Conservation (phyloP, 352 stramenopile genomes). For the Phytophthora nicotianae region DNA sequence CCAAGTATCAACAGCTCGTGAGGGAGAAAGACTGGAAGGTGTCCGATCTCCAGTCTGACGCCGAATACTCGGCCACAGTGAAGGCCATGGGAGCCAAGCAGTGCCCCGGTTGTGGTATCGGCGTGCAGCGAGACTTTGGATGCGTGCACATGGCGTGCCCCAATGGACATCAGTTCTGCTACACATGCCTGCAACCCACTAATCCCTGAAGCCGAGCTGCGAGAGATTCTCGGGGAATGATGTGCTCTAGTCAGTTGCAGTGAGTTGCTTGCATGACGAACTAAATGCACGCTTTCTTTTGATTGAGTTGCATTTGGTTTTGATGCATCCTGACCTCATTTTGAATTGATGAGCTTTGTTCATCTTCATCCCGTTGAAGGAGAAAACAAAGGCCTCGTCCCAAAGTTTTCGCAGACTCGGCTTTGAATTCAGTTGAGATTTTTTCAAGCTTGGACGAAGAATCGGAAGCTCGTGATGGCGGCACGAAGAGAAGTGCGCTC, state of each 20-base stretch:
- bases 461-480: constrained; percentile 5
- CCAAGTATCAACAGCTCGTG: constrained; percentile 53
- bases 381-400: constrained; percentile 14
- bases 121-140: constrained; percentile 72
- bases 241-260: neutral
- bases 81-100: constrained; percentile 59
- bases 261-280: constrained; percentile 1
- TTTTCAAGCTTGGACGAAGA: constrained; percentile 11
- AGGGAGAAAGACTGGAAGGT: constrained; percentile 59
- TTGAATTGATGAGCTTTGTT: neutral
- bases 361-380: neutral
- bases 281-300: constrained; percentile 11
- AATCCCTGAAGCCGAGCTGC: constrained; percentile 62
- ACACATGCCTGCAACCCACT: constrained; percentile 58
- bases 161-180: constrained; percentile 81
- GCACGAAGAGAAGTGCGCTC: neutral
- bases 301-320: constrained; percentile 1
- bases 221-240: constrained; percentile 59
- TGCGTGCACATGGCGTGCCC: constrained; percentile 82
- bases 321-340: constrained; percentile 10
- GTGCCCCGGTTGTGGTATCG: constrained; percentile 75
- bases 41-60: constrained; percentile 65
- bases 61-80: constrained; percentile 62
- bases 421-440: constrained; percentile 1
- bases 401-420: neutral